Evolutionary conservation across 129 eudicot genomes (phyloP).

Genomic region (Daucus carota): DH1_v3.0 NC_030385.2:338001-338500

Average conservation of each 20-base stretch:
- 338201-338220: neutral
- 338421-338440: neutral
- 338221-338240: neutral
- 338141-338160: neutral
- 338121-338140: neutral
- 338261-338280: neutral
- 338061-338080: constrained; percentile 92
- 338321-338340: constrained; percentile 94
- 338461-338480: neutral
- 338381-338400: constrained; percentile 70
- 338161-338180: neutral
- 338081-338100: constrained; percentile 66
- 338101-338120: neutral
- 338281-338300: too few relatives aligned
- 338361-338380: constrained; percentile 95
- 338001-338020: constrained; percentile 77
- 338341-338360: constrained; percentile 93
- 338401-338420: neutral
- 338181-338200: neutral
- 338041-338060: constrained; percentile 90
- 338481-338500: neutral
- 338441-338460: neutral
- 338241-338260: neutral
- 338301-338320: too few relatives aligned
- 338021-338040: constrained; percentile 81